phyloP scores from a whole-genome alignment of 2,329 filamentous ascomycete genomes.

The Fusarium sublunatum region DNA sequence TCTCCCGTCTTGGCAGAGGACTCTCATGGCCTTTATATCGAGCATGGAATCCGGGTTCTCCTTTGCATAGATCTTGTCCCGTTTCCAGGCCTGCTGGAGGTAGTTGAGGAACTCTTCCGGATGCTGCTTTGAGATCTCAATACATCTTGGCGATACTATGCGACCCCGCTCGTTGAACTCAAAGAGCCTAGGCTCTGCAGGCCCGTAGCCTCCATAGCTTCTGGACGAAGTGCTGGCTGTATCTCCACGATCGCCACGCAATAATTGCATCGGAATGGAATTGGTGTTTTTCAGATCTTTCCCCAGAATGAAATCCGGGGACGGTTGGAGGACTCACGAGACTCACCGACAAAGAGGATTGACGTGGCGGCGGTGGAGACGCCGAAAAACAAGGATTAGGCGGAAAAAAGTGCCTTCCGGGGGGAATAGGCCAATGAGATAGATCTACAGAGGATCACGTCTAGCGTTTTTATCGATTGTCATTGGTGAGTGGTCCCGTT shows the following conservation, averaged over 20 bases:
- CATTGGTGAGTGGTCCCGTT: too few relatives aligned
- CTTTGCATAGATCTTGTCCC: constrained; percentile 39
- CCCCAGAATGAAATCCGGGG: constrained; percentile 31
- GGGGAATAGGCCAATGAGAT: constrained; percentile 10
- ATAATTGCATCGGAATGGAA: constrained; percentile 41
- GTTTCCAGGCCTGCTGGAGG: constrained; percentile 39
- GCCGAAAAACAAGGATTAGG: constrained; percentile 10
- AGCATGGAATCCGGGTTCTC: constrained; percentile 38
- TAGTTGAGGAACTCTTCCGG: constrained; percentile 39
- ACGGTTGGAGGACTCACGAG: constrained; percentile 24
- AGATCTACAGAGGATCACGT: too few relatives aligned
- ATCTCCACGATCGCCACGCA: constrained; percentile 42
- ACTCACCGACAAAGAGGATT: constrained; percentile 41
- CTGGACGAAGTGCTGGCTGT: constrained; percentile 39
- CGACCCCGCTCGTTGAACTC: constrained; percentile 40
- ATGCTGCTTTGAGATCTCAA: constrained; percentile 38
- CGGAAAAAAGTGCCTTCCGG: constrained; percentile 40
- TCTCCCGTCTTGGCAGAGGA: constrained; percentile 36
- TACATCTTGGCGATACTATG: constrained; percentile 36
- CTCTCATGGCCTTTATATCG: constrained; percentile 34
- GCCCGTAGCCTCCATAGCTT: constrained; percentile 39
- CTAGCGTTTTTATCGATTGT: too few relatives aligned
- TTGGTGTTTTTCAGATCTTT: constrained; percentile 22
- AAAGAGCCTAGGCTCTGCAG: constrained; percentile 40
- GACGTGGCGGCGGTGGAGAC: constrained; percentile 40